A percentile compares a stretch with the other conserved stretches of the same genome.
These are phyloP conservation scores for Populus trichocarpa DNA, from an alignment of 441 rosid species.

Conservation along the genomic window DNA sequence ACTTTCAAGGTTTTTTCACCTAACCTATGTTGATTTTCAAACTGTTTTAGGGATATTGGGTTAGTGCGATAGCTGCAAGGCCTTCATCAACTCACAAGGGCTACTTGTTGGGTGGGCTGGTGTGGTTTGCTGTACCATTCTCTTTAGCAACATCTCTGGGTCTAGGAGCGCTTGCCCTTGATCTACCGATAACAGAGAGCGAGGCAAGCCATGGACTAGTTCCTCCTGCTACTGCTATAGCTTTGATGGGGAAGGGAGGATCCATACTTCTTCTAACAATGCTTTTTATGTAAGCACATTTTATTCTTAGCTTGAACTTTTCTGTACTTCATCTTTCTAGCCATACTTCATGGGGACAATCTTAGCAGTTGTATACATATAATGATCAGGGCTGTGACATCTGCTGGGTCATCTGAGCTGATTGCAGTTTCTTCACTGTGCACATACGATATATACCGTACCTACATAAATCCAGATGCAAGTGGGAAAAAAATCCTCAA, in stretches of 20 bases:
- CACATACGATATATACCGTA: slow-evolving; percentile 89
- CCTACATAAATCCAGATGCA: slow-evolving; percentile 84
- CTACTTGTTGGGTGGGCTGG: slow-evolving; percentile 84
- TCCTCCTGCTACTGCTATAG: slow-evolving; percentile 94
- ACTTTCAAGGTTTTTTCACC: not conserved
- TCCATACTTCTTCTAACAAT: slow-evolving; percentile 87
- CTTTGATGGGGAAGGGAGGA: slow-evolving; percentile 95
- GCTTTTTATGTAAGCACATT: slow-evolving; percentile 79
- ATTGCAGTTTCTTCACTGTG: slow-evolving; percentile 88
- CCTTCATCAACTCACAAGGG: slow-evolving; percentile 96
- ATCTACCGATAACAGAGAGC: slow-evolving; percentile 60
- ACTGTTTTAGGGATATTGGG: slow-evolving; percentile 84
- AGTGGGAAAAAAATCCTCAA: slow-evolving; percentile 65
- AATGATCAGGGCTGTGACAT: slow-evolving; percentile 84
- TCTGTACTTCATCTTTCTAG: not conserved
- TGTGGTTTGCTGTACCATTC: slow-evolving; percentile 97
- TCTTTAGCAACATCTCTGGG: slow-evolving; percentile 91
- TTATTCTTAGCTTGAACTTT: not conserved
- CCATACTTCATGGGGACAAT: not conserved
- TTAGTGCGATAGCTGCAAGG: slow-evolving; percentile 94
- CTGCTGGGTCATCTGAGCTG: slow-evolving; percentile 93
- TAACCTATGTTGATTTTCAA: not conserved
- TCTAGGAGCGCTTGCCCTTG: slow-evolving; percentile 88
- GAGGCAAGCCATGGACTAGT: slow-evolving; percentile 87
- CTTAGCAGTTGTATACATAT: not conserved